phyloP scores from a whole-genome alignment of 768 basidiomycete species.

The Pluteus cervinus region DNA sequence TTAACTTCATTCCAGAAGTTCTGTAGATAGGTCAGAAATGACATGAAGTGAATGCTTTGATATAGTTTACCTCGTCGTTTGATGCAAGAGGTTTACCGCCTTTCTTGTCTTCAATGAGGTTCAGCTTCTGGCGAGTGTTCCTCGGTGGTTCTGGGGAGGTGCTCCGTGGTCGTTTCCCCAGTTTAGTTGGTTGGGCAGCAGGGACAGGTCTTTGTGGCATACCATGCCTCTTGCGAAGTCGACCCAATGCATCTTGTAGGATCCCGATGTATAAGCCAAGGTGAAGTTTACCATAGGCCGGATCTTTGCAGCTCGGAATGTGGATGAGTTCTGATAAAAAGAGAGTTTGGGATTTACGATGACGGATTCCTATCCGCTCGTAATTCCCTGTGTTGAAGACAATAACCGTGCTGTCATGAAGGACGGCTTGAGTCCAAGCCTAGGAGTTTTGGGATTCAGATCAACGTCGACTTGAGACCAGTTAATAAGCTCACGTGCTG shows the following conservation, averaged over 20 bases:
- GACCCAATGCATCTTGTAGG: background rate
- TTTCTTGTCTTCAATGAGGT: no score
- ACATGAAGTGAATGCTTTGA: no score
- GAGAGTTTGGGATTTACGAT: background rate
- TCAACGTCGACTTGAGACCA: no score
- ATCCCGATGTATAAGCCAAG: background rate
- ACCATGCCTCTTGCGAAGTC: background rate
- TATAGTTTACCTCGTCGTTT: no score
- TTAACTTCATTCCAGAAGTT: no score
- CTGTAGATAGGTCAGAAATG: no score
- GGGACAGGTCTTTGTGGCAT: background rate
- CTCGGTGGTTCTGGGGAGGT: no score
- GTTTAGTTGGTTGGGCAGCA: background rate
- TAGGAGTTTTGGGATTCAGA: no score
- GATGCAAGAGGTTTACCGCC: no score
- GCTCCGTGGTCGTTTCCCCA: no score
- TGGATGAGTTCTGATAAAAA: constrained; percentile 1
- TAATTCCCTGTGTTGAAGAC: constrained; percentile 2
- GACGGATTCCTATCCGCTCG: constrained; percentile 3
- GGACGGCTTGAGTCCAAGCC: constrained; percentile 1
- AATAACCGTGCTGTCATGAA: background rate
- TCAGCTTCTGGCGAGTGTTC: no score
- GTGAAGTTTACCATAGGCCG: background rate
- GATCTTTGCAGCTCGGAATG: background rate
- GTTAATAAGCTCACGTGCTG: no score